Conservation (phyloP, 2,329 filamentous ascomycete species). For the Venturia asperata region DNA sequence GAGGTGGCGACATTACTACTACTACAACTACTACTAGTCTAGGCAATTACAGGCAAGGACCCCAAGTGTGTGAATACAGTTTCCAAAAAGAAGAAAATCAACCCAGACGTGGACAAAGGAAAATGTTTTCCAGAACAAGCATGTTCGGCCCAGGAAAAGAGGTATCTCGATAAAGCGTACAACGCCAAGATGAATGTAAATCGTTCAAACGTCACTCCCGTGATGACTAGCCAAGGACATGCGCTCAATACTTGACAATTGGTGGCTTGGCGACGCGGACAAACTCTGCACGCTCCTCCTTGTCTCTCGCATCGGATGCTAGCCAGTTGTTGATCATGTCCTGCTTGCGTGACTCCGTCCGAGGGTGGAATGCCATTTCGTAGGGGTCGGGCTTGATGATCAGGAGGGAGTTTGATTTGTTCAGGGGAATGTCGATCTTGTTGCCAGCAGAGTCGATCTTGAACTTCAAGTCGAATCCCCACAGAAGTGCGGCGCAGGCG, state of each 20-base stretch:
- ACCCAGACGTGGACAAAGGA: not conserved
- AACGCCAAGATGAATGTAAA: not conserved
- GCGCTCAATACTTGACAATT: not conserved
- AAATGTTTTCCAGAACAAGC: conserved; percentile 1
- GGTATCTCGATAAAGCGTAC: conserved; percentile 9
- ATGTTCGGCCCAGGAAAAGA: not conserved
- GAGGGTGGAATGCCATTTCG: conserved; percentile 48
- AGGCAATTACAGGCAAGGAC: too few relatives aligned
- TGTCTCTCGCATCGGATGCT: conserved; percentile 10
- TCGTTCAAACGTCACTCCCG: not conserved
- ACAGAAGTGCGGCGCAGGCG: conserved; percentile 44
- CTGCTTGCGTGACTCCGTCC: conserved; percentile 36
- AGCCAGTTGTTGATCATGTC: conserved; percentile 16
- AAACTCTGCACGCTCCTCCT: conserved; percentile 15
- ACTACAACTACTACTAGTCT: too few relatives aligned
- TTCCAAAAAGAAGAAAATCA: too few relatives aligned
- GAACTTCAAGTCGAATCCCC: conserved; percentile 42
- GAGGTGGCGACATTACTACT: too few relatives aligned
- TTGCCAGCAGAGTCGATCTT: conserved; percentile 43
- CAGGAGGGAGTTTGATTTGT: conserved; percentile 50
- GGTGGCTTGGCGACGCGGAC: not conserved
- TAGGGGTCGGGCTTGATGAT: conserved; percentile 52
- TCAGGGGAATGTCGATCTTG: conserved; percentile 36
- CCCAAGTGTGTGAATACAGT: too few relatives aligned
- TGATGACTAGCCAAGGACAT: not conserved